Base-by-base conservation (phyloP, 140 eudicot species). In the Erigeron philadelphicus region DNA sequence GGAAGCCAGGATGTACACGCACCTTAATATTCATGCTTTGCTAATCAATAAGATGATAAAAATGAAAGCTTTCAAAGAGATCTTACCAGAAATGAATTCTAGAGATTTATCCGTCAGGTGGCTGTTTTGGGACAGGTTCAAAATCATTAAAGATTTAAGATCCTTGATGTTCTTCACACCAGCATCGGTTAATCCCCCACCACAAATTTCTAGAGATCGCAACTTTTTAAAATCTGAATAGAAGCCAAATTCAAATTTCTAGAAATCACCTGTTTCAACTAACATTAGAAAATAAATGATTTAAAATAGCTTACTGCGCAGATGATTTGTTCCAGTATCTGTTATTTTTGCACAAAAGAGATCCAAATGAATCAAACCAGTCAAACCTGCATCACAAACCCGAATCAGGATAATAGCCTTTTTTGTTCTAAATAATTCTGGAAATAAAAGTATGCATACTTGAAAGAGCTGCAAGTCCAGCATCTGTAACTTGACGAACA, bases 141-240 rank as follows among this genome's bases (percentile, higher is more conserved):
- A 63, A 49, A 87, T 85, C 52, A 90, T 82, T 74, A 94, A 63
- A 35, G 87, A 87, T n/a, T 81, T 62, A 66, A 94, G 89, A 77
- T 94, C 89, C 71, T 94, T 89, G 21, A 94, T 89, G 75, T 94
- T 94, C 68, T 89, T 94, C 78, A 94, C 99, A 72, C 99, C 99
- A 8, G 81, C 85, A 77, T 94, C 99, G 8, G 97, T 87, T 70
- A 94, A 65, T 31, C 94, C 95, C 8, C 99, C 99, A 5, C 99
- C 91, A 67, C 99, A 94, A 18, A 94, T 84, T 83, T 94, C 99
- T 64, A 94, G 81, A 21, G 97, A 87, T 41, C 83, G 81, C 52
- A 94, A 75, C 55, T 87, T 87, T 76, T 85, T 94, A 60, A 89
- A 80, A 81, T 74, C 99, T 90, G 56, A 45, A 76, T 1, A 7